Evolutionary conservation across 2,329 filamentous ascomycete species (phyloP).

Genomic region (Hypomyces rosellus): DNA sequence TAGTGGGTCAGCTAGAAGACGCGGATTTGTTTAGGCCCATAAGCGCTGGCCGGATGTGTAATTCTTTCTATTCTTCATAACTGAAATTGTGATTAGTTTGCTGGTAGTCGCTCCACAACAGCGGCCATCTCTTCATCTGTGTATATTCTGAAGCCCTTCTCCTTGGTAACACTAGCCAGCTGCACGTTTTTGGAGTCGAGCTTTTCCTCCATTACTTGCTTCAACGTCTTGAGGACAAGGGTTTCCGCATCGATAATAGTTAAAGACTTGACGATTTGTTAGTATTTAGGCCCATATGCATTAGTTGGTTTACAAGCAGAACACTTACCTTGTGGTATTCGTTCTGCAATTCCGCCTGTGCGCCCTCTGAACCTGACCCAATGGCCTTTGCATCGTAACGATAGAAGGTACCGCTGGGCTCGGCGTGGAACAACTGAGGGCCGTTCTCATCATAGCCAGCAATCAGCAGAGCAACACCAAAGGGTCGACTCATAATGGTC

Average conservation of each 20-base stretch:
- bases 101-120: conserved; percentile 76
- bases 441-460: conserved; percentile 97
- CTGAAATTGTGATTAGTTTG: conserved; percentile 41
- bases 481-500: conserved; percentile 96
- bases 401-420: conserved; percentile 97
- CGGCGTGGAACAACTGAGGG: conserved; percentile 93
- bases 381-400: conserved; percentile 99
- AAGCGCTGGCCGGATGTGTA: background rate
- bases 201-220: conserved; percentile 99
- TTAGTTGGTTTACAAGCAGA: background rate
- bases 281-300: background rate
- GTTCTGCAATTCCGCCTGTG: conserved; percentile 95
- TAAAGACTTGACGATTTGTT: conserved; percentile 54
- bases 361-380: conserved; percentile 92
- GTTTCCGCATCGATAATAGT: conserved; percentile 91
- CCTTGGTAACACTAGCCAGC: conserved; percentile 93
- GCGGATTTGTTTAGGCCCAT: background rate
- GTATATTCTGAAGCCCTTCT: conserved; percentile 98
- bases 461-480: conserved; percentile 93
- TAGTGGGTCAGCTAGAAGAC: background rate
- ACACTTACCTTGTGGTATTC: conserved; percentile 81
- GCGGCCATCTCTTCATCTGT: conserved; percentile 93
- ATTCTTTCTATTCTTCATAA: conserved; percentile 14
- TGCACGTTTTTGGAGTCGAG: conserved; percentile 98
- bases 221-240: conserved; percentile 91